Conservation (phyloP, 2,329 filamentous ascomycete genomes). For the Xylaria polymorpha region DNA sequence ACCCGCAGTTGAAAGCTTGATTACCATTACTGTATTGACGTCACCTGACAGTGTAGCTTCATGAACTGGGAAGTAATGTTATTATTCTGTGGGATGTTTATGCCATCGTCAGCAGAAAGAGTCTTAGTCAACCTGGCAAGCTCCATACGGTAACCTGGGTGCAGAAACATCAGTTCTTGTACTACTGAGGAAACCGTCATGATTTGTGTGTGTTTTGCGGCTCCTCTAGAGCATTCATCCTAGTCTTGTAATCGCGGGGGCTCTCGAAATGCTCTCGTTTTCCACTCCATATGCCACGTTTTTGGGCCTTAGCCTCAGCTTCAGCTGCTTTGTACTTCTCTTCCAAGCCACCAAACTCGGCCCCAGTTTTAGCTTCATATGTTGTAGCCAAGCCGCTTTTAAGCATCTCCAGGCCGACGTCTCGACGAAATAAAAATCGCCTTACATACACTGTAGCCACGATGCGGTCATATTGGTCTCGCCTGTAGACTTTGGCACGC, state of each 20-base stretch:
- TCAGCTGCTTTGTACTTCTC: conserved; percentile 74
- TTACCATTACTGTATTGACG: not conserved
- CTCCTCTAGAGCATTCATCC: conserved; percentile 53
- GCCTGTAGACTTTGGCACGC: conserved; percentile 82
- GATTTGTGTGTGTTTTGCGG: conserved; percentile 38
- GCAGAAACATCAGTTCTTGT: not conserved
- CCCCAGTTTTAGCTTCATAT: conserved; percentile 91
- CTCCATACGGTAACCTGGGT: not conserved
- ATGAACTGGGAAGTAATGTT: not conserved
- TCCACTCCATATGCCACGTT: conserved; percentile 80
- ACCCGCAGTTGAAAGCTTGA: not conserved
- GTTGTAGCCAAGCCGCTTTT: conserved; percentile 85
- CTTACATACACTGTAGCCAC: conserved; percentile 87
- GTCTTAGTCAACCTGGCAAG: not conserved
- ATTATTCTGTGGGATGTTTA: not conserved
- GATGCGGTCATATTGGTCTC: conserved; percentile 92
- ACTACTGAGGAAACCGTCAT: conserved; percentile 13
- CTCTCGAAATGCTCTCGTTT: conserved; percentile 76
- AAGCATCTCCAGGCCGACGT: conserved; percentile 92
- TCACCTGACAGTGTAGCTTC: not conserved
- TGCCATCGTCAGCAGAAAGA: not conserved
- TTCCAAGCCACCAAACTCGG: conserved; percentile 83
- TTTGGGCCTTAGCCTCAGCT: conserved; percentile 71
- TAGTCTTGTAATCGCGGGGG: conserved; percentile 86
- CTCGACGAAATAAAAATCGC: conserved; percentile 73